Conservation (phyloP, 2,329 filamentous ascomycete species). For the Fusarium haematococcum region DNA sequence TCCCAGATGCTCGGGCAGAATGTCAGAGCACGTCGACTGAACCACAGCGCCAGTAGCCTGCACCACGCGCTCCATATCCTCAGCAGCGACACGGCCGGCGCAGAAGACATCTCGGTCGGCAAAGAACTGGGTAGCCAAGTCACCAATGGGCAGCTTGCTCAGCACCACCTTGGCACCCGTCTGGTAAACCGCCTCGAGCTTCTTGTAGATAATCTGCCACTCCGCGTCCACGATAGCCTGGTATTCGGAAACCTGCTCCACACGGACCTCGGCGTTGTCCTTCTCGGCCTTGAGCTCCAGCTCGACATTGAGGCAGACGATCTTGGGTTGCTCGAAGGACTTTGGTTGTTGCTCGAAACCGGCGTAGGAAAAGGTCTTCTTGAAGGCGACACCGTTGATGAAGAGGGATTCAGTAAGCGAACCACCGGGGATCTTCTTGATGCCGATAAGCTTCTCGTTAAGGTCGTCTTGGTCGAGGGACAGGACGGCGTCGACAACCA, state of each 20-base stretch:
- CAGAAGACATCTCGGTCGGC: slow-evolving; percentile 99
- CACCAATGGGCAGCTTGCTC: slow-evolving; percentile 96
- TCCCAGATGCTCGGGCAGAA: slow-evolving; percentile 87
- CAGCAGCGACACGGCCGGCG: slow-evolving; percentile 88
- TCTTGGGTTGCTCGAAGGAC: slow-evolving; percentile 92
- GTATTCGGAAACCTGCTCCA: slow-evolving; percentile 98
- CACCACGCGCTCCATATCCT: slow-evolving; percentile 96
- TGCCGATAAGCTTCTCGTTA: slow-evolving; percentile 96
- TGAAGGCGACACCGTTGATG: slow-evolving; percentile 98
- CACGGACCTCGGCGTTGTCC: slow-evolving; percentile 97
- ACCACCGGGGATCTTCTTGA: slow-evolving; percentile 98
- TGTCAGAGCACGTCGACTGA: slow-evolving; percentile 97
- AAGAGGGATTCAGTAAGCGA: slow-evolving; percentile 96
- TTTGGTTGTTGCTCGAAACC: slow-evolving; percentile 99
- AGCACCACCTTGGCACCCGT: slow-evolving; percentile 98
- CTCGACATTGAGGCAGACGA: slow-evolving; percentile 97
- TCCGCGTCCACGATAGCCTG: slow-evolving; percentile 99
- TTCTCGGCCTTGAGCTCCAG: slow-evolving; percentile 98
- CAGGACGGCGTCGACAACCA: slow-evolving; percentile 97
- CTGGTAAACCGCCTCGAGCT: slow-evolving; percentile 93
- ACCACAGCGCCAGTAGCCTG: slow-evolving; percentile 92
- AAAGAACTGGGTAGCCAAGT: slow-evolving; percentile 97
- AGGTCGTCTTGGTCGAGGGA: slow-evolving; percentile 96
- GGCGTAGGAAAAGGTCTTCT: slow-evolving; percentile 99
- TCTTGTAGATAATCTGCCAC: slow-evolving; percentile 99